These are phyloP conservation scores for Pachyrhizus erosus DNA, from an alignment of 306 rosid genomes.

Conservation along the genomic window DNA sequence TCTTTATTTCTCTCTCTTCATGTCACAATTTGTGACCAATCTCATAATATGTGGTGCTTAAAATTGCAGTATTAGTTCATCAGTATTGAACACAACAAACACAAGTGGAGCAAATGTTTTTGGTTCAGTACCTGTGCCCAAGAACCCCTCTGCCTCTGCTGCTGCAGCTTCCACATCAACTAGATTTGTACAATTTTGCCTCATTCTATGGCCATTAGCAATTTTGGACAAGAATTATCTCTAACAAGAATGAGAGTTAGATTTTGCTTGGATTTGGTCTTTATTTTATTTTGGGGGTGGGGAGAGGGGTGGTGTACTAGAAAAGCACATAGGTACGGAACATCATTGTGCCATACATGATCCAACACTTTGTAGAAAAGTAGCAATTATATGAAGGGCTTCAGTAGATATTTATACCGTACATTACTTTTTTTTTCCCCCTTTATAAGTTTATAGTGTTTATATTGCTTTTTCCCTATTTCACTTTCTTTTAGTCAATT, in stretches of 20 bases:
- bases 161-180: conserved; percentile 40
- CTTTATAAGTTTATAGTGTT: background rate
- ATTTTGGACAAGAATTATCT: conserved; percentile 24
- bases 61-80: conserved; percentile 74
- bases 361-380: conserved; percentile 32
- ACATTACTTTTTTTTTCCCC: background rate
- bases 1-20: conserved; percentile 2
- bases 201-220: conserved; percentile 48
- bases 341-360: conserved; percentile 9
- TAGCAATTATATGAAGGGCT: conserved; percentile 30
- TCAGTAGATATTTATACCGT: conserved; percentile 25
- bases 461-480: background rate
- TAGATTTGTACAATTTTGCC: conserved; percentile 33
- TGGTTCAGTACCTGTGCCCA: conserved; percentile 76
- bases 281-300: background rate
- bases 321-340: background rate
- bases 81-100: conserved; percentile 75
- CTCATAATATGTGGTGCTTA: conserved; percentile 11
- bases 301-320: background rate
- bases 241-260: conserved; percentile 16
- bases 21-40: conserved; percentile 3
- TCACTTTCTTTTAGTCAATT: background rate
- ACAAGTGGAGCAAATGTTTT: conserved; percentile 80
- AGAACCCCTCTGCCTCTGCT: conserved; percentile 56
- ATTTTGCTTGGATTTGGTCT: conserved; percentile 25